phyloP scores from a whole-genome alignment of 192 early-diverging fungal genomes.

The Entomortierella lignicola region DNA sequence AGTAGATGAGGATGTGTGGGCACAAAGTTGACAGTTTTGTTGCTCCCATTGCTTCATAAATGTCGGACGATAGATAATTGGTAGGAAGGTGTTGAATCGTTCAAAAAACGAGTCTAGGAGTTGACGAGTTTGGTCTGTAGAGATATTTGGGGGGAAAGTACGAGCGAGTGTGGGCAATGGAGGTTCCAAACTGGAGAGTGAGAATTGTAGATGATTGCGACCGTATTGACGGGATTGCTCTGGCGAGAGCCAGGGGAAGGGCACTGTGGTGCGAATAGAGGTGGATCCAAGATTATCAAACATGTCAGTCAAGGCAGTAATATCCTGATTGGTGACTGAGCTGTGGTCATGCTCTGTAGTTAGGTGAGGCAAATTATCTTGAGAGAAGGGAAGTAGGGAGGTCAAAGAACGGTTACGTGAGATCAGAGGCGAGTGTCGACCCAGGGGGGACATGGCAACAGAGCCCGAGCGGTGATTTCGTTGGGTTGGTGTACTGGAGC shows the following conservation, averaged over 20 bases:
- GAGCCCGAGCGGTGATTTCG: slow-evolving; percentile 45
- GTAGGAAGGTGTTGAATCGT: slow-evolving; percentile 29
- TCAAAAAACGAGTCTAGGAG: slow-evolving; percentile 48
- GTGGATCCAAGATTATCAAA: slow-evolving; percentile 50
- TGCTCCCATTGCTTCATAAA: slow-evolving; percentile 54
- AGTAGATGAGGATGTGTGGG: neutral
- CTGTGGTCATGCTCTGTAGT: neutral
- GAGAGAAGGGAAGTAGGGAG: slow-evolving; percentile 44
- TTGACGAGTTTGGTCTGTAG: slow-evolving; percentile 17
- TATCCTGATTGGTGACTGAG: slow-evolving; percentile 21
- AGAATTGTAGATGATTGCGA: slow-evolving; percentile 52
- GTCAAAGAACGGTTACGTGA: slow-evolving; percentile 53
- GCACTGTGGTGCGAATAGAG: slow-evolving; percentile 47
- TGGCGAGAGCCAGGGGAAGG: slow-evolving; percentile 52
- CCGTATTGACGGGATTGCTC: slow-evolving; percentile 52
- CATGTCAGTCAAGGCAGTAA: slow-evolving; percentile 38
- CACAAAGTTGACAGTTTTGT: slow-evolving; percentile 29
- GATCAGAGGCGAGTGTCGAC: slow-evolving; percentile 45
- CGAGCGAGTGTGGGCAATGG: slow-evolving; percentile 32
- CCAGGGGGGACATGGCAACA: slow-evolving; percentile 36
- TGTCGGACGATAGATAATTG: slow-evolving; percentile 32
- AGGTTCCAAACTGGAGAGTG: slow-evolving; percentile 36
- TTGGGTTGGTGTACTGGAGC: slow-evolving; percentile 20
- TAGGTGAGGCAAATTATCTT: slow-evolving; percentile 19
- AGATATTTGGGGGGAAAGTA: slow-evolving; percentile 25